A percentile compares a stretch with the other conserved stretches of the same genome.
phyloP scores from a whole-genome alignment of 768 basidiomycete genomes.

The Hortiboletus campestris region DNA sequence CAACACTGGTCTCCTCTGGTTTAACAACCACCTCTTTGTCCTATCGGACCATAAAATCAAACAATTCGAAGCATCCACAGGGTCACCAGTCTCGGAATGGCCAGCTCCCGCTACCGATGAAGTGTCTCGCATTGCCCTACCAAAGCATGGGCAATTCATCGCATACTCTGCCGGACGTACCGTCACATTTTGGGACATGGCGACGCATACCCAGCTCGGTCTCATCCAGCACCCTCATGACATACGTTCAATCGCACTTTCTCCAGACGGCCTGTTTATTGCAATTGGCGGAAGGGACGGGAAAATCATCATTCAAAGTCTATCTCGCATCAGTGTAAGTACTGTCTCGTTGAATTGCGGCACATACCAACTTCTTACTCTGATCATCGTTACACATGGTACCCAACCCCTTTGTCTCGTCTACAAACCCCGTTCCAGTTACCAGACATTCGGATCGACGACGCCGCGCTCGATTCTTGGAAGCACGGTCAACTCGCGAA shows the following conservation, averaged over 20 bases:
- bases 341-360: neutral
- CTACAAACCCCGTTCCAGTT: neutral
- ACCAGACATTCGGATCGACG: neutral
- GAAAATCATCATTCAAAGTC: neutral
- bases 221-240: neutral
- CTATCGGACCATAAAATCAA: neutral
- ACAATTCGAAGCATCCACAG: neutral
- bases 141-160: neutral
- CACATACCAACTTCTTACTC: neutral
- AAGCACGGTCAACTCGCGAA: neutral
- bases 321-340: neutral
- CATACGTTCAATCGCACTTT: neutral
- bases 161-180: neutral
- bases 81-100: neutral
- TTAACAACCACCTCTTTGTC: neutral
- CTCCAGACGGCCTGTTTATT: neutral
- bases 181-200: neutral
- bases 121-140: neutral
- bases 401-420: neutral
- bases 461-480: neutral
- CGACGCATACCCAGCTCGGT: neutral
- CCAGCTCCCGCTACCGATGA: neutral
- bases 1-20: conserved; percentile 2
- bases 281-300: neutral
- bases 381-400: neutral